A percentile compares a stretch with the other conserved stretches of the same genome.
phyloP scores from a whole-genome alignment of 2,329 filamentous ascomycete genomes.

The Tolypocladium amazonense region DNA sequence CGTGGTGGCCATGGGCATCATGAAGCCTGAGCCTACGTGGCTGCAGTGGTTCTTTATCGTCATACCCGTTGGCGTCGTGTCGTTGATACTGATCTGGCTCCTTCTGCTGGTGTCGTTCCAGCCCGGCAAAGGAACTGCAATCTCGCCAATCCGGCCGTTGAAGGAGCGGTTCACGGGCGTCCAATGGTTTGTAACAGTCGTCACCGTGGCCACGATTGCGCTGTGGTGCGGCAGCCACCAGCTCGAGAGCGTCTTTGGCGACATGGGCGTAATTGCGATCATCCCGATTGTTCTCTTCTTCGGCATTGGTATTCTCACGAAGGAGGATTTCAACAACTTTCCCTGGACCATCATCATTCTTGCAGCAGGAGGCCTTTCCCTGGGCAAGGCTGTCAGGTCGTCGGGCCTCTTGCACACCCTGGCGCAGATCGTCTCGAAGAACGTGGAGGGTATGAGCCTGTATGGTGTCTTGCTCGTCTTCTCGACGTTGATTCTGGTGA shows the following conservation, averaged over 20 bases:
- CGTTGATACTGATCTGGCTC: slow-evolving; percentile 79
- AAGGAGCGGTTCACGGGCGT: slow-evolving; percentile 80
- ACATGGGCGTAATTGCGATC: slow-evolving; percentile 97
- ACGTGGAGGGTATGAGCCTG: slow-evolving; percentile 67
- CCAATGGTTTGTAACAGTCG: slow-evolving; percentile 83
- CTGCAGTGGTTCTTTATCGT: slow-evolving; percentile 95
- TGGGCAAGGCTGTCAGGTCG: slow-evolving; percentile 89
- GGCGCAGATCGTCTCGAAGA: slow-evolving; percentile 61
- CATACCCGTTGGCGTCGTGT: slow-evolving; percentile 84
- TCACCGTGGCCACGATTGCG: slow-evolving; percentile 74
- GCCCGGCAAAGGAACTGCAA: slow-evolving; percentile 73
- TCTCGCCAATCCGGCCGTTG: slow-evolving; percentile 82
- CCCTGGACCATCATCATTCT: slow-evolving; percentile 99
- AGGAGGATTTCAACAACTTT: slow-evolving; percentile 99
- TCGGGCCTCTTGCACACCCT: slow-evolving; percentile 88
- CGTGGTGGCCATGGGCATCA: slow-evolving; percentile 91
- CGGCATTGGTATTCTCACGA: slow-evolving; percentile 88
- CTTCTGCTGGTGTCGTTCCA: slow-evolving; percentile 78
- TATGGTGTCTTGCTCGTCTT: slow-evolving; percentile 86
- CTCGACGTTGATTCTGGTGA: slow-evolving; percentile 70
- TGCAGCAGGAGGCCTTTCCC: slow-evolving; percentile 80
- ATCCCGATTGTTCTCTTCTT: slow-evolving; percentile 95
- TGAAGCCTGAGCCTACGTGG: slow-evolving; percentile 87
- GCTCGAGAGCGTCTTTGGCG: slow-evolving; percentile 77
- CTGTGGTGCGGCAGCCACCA: slow-evolving; percentile 92